Evolutionary conservation across 495 filamentous ascomycete species (phyloP).

Genomic region (Schizothecium vesticola): DNA sequence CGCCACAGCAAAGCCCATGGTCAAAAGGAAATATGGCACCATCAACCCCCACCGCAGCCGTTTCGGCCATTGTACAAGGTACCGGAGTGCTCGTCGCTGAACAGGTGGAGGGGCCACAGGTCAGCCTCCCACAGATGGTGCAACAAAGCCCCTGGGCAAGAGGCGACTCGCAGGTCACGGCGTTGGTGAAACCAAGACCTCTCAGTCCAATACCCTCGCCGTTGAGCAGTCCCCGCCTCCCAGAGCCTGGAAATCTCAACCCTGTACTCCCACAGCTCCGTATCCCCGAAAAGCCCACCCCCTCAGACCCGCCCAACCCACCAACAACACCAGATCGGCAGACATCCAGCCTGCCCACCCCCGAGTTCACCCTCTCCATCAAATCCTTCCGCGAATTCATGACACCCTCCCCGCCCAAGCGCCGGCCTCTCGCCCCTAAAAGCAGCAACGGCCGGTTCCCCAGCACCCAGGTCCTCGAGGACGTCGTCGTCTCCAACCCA

Average conservation of each 20-base stretch:
- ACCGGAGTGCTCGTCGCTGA: neutral
- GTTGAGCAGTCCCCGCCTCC: slow-evolving; percentile 12
- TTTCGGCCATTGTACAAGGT: neutral
- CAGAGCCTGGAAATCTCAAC: neutral
- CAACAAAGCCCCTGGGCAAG: slow-evolving; percentile 23
- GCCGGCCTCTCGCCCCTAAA: slow-evolving; percentile 12
- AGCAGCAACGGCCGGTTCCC: slow-evolving; percentile 16
- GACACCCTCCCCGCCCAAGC: slow-evolving; percentile 23
- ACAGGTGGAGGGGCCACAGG: neutral
- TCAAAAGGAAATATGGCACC: neutral
- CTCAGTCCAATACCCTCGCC: slow-evolving; percentile 18
- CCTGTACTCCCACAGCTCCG: neutral
- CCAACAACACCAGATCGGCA: slow-evolving; percentile 24
- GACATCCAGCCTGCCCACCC: slow-evolving; percentile 25
- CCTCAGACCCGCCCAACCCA: neutral
- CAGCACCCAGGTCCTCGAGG: slow-evolving; percentile 22
- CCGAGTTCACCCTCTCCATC: slow-evolving; percentile 26
- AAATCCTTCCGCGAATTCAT: slow-evolving; percentile 29
- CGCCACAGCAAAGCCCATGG: slow-evolving; percentile 2
- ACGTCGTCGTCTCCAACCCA: slow-evolving; percentile 25
- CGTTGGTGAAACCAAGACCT: slow-evolving; percentile 2
- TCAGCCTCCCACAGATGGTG: neutral
- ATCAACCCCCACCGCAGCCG: neutral
- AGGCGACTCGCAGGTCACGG: slow-evolving; percentile 15
- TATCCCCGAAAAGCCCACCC: slow-evolving; percentile 3